Evolutionary conservation across 768 basidiomycete species (phyloP).

Genomic region (Lactifluus volemus): DNA sequence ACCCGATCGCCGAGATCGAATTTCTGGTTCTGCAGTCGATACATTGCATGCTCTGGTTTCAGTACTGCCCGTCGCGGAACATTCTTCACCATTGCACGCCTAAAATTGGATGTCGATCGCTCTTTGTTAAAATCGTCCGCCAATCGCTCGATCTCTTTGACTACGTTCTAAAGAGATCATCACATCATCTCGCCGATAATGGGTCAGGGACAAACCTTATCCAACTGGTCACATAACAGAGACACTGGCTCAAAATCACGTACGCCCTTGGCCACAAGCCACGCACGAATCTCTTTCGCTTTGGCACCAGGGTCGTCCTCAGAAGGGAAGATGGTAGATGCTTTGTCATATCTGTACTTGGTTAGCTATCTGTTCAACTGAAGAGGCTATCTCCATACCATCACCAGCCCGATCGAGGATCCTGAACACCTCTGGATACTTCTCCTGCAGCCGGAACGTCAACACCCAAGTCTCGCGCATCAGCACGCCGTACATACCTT

Average conservation of each 20-base stretch:
- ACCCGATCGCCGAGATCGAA: conserved; percentile 91
- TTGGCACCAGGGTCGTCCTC: conserved; percentile 54
- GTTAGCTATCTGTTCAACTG: background rate
- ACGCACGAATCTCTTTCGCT: conserved; percentile 69
- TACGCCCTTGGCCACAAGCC: conserved; percentile 83
- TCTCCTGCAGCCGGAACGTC: conserved; percentile 34
- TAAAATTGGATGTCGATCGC: conserved; percentile 58
- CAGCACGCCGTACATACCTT: conserved; percentile 37
- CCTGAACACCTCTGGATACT: conserved; percentile 78
- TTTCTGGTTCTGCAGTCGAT: conserved; percentile 80
- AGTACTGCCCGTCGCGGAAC: conserved; percentile 90
- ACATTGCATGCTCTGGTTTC: conserved; percentile 85
- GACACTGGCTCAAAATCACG: conserved; percentile 90
- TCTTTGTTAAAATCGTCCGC: conserved; percentile 59
- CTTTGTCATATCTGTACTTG: conserved; percentile 59
- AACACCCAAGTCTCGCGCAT: background rate
- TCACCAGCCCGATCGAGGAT: conserved; percentile 65
- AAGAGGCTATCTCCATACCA: conserved; percentile 37
- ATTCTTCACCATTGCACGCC: conserved; percentile 87
- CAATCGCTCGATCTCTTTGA: conserved; percentile 66
- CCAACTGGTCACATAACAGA: conserved; percentile 83
- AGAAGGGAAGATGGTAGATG: conserved; percentile 48
- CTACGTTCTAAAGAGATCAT: conserved; percentile 48
- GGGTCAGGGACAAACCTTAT: conserved; percentile 48
- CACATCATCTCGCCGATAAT: background rate